A percentile compares a stretch with the other conserved stretches of the same genome.
Conservation (phyloP, 768 basidiomycete genomes). For the Leccinum subgranulosum region DNA sequence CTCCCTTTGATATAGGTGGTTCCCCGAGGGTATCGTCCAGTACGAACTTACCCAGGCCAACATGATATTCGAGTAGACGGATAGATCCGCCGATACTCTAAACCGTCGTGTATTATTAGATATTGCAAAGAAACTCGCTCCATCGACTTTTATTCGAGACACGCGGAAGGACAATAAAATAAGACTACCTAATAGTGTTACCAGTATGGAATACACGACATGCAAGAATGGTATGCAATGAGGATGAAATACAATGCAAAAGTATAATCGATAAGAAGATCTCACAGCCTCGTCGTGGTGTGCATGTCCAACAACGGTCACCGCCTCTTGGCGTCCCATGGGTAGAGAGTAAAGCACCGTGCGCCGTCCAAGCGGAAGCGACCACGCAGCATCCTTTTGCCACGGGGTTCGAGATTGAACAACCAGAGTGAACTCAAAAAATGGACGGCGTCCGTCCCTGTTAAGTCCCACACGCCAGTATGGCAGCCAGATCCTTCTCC, state of each 20-base stretch:
- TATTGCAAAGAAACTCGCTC: background rate
- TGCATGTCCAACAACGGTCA: slow-evolving; percentile 2
- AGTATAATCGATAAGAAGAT: background rate
- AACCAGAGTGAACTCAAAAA: background rate
- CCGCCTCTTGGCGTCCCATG: slow-evolving; percentile 30
- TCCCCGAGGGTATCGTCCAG: slow-evolving; percentile 81
- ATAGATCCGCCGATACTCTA: slow-evolving; percentile 6
- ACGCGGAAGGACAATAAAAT: background rate
- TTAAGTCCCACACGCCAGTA: slow-evolving; percentile 46
- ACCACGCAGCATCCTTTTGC: slow-evolving; percentile 1
- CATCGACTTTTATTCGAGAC: background rate
- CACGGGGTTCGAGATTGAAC: background rate
- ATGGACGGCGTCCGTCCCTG: background rate
- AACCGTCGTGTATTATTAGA: slow-evolving; percentile 19
- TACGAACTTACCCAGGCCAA: slow-evolving; percentile 60
- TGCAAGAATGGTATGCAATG: slow-evolving; percentile 19
- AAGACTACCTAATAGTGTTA: background rate
- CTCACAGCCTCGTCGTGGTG: slow-evolving; percentile 4
- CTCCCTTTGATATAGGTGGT: slow-evolving; percentile 59
- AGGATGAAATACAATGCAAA: slow-evolving; percentile 24
- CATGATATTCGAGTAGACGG: slow-evolving; percentile 77
- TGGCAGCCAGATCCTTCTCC: slow-evolving; percentile 78
- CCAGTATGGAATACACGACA: slow-evolving; percentile 5
- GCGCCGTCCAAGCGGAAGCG: background rate
- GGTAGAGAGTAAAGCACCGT: slow-evolving; percentile 3